These are phyloP conservation scores for Phoma sp. DNA, from an alignment of 2,329 filamentous ascomycete genomes.

Conservation along the genomic window DNA sequence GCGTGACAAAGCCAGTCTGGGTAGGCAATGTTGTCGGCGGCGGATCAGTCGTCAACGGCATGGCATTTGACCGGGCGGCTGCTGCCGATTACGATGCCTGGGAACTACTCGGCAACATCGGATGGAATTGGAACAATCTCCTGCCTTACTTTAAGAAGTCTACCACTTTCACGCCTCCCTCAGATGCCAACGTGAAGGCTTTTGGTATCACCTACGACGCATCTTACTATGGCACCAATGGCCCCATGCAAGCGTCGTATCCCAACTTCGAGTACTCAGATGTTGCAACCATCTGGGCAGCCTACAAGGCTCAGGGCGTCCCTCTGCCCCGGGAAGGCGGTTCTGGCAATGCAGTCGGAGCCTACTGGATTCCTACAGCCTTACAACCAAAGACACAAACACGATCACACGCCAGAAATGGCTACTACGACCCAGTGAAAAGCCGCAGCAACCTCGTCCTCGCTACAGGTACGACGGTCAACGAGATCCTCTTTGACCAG, in stretches of 20 bases:
- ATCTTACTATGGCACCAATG: constrained; percentile 31
- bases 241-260: constrained; percentile 32
- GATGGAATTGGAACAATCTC: constrained; percentile 46
- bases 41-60: constrained; percentile 47
- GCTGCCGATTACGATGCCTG: constrained; percentile 58
- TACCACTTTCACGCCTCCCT: constrained; percentile 31
- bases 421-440: constrained; percentile 33
- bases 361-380: constrained; percentile 39
- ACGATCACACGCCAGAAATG: constrained; percentile 42
- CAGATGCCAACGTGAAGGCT: constrained; percentile 12
- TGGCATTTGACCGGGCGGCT: constrained; percentile 47
- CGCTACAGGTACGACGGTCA: constrained; percentile 29
- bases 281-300: constrained; percentile 27
- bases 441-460: constrained; percentile 31
- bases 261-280: constrained; percentile 35
- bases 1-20: constrained; percentile 22
- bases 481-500: constrained; percentile 32
- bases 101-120: constrained; percentile 62
- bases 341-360: constrained; percentile 34
- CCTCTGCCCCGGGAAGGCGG: constrained; percentile 34
- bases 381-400: constrained; percentile 35
- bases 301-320: constrained; percentile 26
- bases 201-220: constrained; percentile 37
- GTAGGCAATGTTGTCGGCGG: constrained; percentile 44
- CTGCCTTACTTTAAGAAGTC: constrained; percentile 42